These are phyloP conservation scores for Taiozyma sp. DNA, from an alignment of 1,139 yeast genomes.

Conservation along the genomic window DNA sequence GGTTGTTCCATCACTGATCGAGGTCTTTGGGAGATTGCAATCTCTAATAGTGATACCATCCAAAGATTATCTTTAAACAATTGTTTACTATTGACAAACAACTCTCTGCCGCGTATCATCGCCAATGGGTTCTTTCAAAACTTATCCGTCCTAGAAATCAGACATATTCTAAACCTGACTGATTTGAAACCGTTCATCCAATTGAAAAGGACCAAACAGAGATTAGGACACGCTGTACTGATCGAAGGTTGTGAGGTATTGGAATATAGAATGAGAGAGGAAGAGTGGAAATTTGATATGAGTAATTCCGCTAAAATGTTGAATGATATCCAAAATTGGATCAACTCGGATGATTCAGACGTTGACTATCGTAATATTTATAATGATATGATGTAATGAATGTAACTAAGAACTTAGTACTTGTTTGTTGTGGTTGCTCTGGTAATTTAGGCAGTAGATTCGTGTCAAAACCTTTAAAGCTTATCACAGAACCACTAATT, in stretches of 20 bases:
- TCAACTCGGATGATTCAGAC: conserved; percentile 44
- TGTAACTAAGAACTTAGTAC: too few species aligned
- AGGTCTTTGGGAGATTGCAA: conserved; percentile 75
- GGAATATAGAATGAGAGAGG: conserved; percentile 52
- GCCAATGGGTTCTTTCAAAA: conserved; percentile 48
- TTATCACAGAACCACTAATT: too few species aligned
- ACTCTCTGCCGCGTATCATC: conserved; percentile 59
- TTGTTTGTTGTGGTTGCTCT: too few species aligned
- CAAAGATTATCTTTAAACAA: conserved; percentile 74
- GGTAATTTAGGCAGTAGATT: too few species aligned
- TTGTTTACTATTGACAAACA: conserved; percentile 61
- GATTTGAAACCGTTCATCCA: conserved; percentile 60
- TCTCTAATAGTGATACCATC: conserved; percentile 46
- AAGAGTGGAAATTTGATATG: conserved; percentile 56
- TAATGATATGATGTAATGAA: not conserved
- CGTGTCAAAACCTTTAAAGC: too few species aligned
- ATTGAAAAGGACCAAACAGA: conserved; percentile 58
- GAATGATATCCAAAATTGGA: conserved; percentile 54
- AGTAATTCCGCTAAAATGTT: conserved; percentile 47
- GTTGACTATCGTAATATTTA: not conserved
- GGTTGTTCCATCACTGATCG: conserved; percentile 80
- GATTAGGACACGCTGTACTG: conserved; percentile 44
- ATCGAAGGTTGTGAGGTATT: conserved; percentile 75
- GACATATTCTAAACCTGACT: conserved; percentile 53
- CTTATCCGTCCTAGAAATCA: conserved; percentile 70